Conservation (phyloP, 106 monocot genomes). For the Hemerocallis citrina region DNA sequence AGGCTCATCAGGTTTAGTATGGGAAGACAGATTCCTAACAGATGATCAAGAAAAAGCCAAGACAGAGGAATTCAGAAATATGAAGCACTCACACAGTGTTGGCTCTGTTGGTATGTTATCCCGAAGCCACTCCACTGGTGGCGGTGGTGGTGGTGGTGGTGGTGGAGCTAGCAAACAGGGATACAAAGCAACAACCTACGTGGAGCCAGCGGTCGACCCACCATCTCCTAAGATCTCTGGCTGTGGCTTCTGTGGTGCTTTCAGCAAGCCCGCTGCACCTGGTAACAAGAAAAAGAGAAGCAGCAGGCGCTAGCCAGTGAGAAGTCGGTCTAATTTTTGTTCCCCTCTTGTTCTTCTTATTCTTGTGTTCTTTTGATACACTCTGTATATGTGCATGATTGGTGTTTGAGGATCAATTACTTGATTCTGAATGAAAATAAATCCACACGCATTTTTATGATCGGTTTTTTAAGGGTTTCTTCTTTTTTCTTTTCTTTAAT, state of each 20-base stretch:
- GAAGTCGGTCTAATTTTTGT: no score
- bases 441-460: no score
- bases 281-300: constrained; percentile 11
- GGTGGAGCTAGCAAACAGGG: constrained; percentile 13
- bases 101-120: constrained; percentile 25
- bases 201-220: constrained; percentile 44
- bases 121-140: neutral
- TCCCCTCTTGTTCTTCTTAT: no score
- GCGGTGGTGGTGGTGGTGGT: neutral
- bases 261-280: constrained; percentile 13
- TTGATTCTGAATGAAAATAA: no score
- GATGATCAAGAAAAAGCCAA: constrained; percentile 13
- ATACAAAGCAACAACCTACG: no score
- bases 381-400: no score
- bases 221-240: constrained; percentile 50
- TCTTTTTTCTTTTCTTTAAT: no score
- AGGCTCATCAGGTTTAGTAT: constrained; percentile 84
- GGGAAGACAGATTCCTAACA: constrained; percentile 65
- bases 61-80: no score
- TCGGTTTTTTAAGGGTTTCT: no score
- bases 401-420: no score
- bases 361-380: neutral
- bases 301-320: no score
- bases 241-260: constrained; percentile 38
- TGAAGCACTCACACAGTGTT: constrained; percentile 38